Conservation (phyloP, 2,329 filamentous ascomycete species). For the Hymenoscyphus infarciens region DNA sequence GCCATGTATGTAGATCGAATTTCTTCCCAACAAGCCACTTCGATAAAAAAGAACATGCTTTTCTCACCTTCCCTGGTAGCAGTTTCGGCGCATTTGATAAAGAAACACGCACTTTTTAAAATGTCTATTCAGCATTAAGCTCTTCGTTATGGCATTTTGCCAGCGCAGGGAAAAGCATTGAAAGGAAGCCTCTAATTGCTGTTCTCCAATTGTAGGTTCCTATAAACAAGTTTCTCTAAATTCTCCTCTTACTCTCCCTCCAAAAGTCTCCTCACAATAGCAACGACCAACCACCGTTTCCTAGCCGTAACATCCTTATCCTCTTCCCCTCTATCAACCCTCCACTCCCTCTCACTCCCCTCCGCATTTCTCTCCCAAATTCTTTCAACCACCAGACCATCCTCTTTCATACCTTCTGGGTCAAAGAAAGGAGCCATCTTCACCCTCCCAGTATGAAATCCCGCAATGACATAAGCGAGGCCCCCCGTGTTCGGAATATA, state of each 20-base stretch:
- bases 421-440: slow-evolving; percentile 66
- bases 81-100: too few species aligned
- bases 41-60: too few species aligned
- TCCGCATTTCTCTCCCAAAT: slow-evolving; percentile 69
- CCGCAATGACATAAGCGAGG: slow-evolving; percentile 62
- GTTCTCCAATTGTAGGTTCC: too few species aligned
- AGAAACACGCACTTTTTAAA: too few species aligned
- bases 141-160: too few species aligned
- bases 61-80: too few species aligned
- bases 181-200: too few species aligned
- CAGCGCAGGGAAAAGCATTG: too few species aligned
- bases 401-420: slow-evolving; percentile 41
- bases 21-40: too few species aligned
- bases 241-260: slow-evolving; percentile 1
- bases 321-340: slow-evolving; percentile 56
- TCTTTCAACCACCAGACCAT: slow-evolving; percentile 56
- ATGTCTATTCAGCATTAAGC: too few species aligned
- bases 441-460: slow-evolving; percentile 67
- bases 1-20: too few species aligned
- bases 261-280: slow-evolving; percentile 41
- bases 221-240: too few species aligned
- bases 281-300: slow-evolving; percentile 69
- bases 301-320: slow-evolving; percentile 59
- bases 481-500: slow-evolving; percentile 23
- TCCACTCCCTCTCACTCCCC: slow-evolving; percentile 60